Base-by-base conservation (phyloP, 352 stramenopile species). In the Phytophthora crassamura region DNA sequence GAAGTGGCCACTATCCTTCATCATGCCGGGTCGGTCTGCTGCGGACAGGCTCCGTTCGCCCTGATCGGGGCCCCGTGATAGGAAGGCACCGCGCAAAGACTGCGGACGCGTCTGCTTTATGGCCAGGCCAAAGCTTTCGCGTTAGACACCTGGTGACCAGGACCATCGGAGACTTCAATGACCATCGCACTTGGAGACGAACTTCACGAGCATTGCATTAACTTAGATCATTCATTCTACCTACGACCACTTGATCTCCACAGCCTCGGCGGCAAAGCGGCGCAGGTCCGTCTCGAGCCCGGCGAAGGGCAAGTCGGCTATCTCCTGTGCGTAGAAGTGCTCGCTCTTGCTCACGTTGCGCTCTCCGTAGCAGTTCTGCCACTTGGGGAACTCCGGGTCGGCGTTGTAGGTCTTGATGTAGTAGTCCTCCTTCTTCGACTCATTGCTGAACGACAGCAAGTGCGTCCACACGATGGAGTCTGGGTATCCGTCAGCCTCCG, bases 401-500 rank as follows among this genome's bases (percentile, higher is more conserved):
- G 65, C 78, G 8, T 81, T 73, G 59, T 76, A 91, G 47, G 81
- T 84, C 52, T 88, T 64, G 11, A 91, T 64, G 45, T 68, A 69
- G 67, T 88, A 91, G 61, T 87, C 48, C 14, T 51, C 57, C n/a
- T 63, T 63, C 8, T 58, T 71, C 0, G 61, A 74, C 7, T 60
- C 66, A 8, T 66, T 75, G 53, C 82, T 84, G 61, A 91, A 86
- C 47, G 77, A 75, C 63, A 86, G 54, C 63, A 94, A 50, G 51
- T 93, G 82, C n/a, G 86, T 91, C 76, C 85, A 89, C 35, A 92
- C 76, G 10, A 67, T 48, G 6, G 78, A 79, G 46, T 88, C 79
- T n/a, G 74, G 69, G 47, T 75, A 71, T 70, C 74, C 58, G 51
- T 78, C 74, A 33, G 47, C 35, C 28, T 74, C 63, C 4, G 46